Evolutionary conservation across 2,329 filamentous ascomycete genomes (phyloP).

Genomic region (Plenodomus biglobosus): DNA sequence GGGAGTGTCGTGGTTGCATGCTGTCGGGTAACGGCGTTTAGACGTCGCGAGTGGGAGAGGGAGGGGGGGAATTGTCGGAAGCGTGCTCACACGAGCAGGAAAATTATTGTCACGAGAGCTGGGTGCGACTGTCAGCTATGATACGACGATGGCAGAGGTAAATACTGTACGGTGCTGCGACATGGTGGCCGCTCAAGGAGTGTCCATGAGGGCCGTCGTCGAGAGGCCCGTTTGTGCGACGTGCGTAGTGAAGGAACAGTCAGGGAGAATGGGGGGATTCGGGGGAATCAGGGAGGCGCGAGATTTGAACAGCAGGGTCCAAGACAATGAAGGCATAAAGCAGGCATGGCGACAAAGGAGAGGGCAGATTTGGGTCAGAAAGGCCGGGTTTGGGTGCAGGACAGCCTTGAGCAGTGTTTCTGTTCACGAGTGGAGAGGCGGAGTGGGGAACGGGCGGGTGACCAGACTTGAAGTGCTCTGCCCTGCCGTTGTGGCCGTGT

Average conservation of each 20-base stretch:
- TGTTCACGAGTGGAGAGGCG: conserved; percentile 11
- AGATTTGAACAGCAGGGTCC: conserved; percentile 1
- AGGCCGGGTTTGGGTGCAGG: not conserved
- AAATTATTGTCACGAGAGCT: too few relatives aligned
- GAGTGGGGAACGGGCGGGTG: conserved; percentile 14
- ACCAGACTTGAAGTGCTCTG: conserved; percentile 1
- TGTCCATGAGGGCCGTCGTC: conserved; percentile 2
- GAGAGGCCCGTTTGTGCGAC: conserved; percentile 10
- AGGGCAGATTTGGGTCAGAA: not conserved
- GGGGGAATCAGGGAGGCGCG: conserved; percentile 5
- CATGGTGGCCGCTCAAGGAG: not conserved
- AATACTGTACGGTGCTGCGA: conserved; percentile 5
- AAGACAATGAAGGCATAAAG: not conserved
- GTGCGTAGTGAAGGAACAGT: conserved; percentile 1
- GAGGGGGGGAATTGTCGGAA: not conserved
- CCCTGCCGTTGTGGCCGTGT: not conserved
- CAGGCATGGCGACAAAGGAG: not conserved
- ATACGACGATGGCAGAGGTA: not conserved
- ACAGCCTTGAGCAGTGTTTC: conserved; percentile 5
- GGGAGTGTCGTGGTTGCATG: not conserved
- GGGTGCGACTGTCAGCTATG: conserved; percentile 5
- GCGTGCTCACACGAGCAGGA: not conserved
- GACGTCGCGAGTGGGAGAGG: conserved; percentile 1
- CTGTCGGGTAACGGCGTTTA: not conserved
- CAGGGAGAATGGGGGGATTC: conserved; percentile 2